Percentiles rank a stretch among this genome's conserved stretches.
These are phyloP conservation scores for Trifolium subterraneum DNA, from an alignment of 306 rosid species.

Conservation along the genomic window DNA sequence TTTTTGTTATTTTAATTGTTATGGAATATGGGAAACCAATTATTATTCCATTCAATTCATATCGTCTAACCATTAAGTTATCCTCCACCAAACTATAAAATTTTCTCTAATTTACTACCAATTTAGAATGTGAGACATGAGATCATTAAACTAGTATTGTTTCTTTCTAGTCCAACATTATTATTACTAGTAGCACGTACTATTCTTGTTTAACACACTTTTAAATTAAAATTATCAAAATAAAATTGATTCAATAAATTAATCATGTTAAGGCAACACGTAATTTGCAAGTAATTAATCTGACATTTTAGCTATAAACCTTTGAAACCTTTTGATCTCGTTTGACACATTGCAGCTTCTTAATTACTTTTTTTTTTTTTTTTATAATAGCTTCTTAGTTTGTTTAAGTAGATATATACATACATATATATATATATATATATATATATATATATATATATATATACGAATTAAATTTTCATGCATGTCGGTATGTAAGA, in stretches of 20 bases:
- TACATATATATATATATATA: too few species aligned
- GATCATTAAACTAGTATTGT: conserved; percentile 33
- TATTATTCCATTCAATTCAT: not conserved
- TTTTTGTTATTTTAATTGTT: not conserved
- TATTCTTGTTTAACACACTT: conserved; percentile 18
- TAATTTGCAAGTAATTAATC: conserved; percentile 36
- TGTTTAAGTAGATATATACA: too few species aligned
- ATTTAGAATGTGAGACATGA: conserved; percentile 15
- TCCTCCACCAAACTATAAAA: conserved; percentile 24
- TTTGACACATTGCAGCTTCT: conserved; percentile 24
- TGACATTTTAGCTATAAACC: conserved; percentile 24
- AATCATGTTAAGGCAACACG: conserved; percentile 21
- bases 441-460: too few species aligned
- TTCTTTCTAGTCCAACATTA: not conserved
- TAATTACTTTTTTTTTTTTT: too few species aligned
- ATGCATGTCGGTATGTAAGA: too few species aligned
- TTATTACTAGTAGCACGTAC: not conserved
- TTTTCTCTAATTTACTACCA: conserved; percentile 2
- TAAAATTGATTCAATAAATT: not conserved
- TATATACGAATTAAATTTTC: too few species aligned
- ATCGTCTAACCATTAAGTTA: conserved; percentile 21
- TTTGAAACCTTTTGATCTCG: conserved; percentile 32
- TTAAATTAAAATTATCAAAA: not conserved
- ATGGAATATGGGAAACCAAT: not conserved
- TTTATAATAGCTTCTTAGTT: too few species aligned